These are phyloP conservation scores for Daedaleopsis sinensis DNA, from an alignment of 768 basidiomycete genomes.

Conservation along the genomic window DNA sequence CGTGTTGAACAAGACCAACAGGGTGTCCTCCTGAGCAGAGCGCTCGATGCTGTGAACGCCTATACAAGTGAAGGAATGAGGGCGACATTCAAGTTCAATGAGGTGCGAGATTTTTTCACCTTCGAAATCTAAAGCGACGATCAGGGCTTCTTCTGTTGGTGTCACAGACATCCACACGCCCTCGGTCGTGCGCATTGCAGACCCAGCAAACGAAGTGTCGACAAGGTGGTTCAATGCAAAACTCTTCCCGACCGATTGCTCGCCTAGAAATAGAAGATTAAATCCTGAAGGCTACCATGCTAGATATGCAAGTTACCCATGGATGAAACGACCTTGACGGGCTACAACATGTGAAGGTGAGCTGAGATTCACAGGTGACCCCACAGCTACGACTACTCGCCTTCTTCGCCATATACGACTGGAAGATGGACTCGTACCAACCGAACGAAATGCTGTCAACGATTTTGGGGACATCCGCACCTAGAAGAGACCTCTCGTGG, in stretches of 20 bases:
- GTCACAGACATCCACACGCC: constrained; percentile 72
- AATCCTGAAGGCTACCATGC: too few species aligned
- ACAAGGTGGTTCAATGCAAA: constrained; percentile 61
- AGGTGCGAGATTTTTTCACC: too few species aligned
- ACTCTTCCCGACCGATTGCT: constrained; percentile 67
- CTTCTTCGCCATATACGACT: constrained; percentile 62
- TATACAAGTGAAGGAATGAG: constrained; percentile 11
- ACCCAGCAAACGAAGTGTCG: constrained; percentile 68
- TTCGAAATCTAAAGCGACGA: constrained; percentile 69
- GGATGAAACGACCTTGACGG: constrained; percentile 8
- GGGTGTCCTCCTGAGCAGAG: constrained; percentile 63
- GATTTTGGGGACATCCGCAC: constrained; percentile 58
- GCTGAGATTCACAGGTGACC: too few species aligned
- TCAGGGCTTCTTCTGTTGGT: constrained; percentile 53
- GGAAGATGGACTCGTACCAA: constrained; percentile 68
- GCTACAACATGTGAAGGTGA: too few species aligned
- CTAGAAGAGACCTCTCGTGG: constrained; percentile 55
- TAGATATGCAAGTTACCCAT: not conserved
- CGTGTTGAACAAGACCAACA: constrained; percentile 66
- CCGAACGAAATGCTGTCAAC: constrained; percentile 59
- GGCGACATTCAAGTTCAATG: too few species aligned
- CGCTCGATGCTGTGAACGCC: constrained; percentile 69
- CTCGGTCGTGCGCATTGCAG: constrained; percentile 66
- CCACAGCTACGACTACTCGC: too few species aligned
- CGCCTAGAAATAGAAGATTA: constrained; percentile 37